A percentile compares a stretch with the other conserved stretches of the same genome.
Evolutionary conservation across 495 filamentous ascomycete species (phyloP).

Genomic region (Xylaria nigripes): DNA sequence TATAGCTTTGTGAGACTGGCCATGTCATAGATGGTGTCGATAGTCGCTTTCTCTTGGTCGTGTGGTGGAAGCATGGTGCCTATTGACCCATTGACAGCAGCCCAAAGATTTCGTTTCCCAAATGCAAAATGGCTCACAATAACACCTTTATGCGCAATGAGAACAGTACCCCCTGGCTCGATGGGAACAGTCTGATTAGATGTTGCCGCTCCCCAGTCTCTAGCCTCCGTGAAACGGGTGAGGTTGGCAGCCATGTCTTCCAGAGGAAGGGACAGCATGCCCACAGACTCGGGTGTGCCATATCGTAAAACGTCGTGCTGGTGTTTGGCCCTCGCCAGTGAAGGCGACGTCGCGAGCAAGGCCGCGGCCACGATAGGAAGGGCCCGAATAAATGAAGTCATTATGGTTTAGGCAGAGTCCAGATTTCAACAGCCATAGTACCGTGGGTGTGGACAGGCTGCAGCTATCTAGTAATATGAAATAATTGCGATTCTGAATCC

Average conservation of each 20-base stretch:
- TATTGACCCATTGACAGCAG: constrained; percentile 18
- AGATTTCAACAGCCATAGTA: too few relatives aligned
- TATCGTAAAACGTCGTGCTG: constrained; percentile 13
- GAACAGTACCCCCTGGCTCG: constrained; percentile 19
- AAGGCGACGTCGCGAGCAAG: not conserved
- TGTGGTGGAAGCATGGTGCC: constrained; percentile 15
- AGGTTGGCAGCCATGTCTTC: constrained; percentile 18
- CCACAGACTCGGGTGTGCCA: constrained; percentile 22
- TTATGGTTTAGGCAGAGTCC: too few relatives aligned
- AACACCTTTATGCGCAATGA: constrained; percentile 20
- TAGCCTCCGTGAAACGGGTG: constrained; percentile 20
- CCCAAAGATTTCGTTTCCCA: constrained; percentile 23
- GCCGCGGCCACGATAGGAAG: not conserved
- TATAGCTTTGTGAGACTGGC: constrained; percentile 26
- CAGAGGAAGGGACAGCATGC: constrained; percentile 16
- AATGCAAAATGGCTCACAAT: constrained; percentile 26
- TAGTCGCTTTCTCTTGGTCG: constrained; percentile 12
- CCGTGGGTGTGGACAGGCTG: too few relatives aligned
- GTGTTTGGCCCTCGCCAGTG: not conserved
- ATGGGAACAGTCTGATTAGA: constrained; percentile 20
- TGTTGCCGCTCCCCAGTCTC: constrained; percentile 14
- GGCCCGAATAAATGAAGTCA: too few relatives aligned
- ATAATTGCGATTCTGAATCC: too few relatives aligned
- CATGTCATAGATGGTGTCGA: constrained; percentile 27
- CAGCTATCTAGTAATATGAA: too few relatives aligned